Evolutionary conservation across 306 rosid species (phyloP).

Genomic region (Quercus bicolor): DNA sequence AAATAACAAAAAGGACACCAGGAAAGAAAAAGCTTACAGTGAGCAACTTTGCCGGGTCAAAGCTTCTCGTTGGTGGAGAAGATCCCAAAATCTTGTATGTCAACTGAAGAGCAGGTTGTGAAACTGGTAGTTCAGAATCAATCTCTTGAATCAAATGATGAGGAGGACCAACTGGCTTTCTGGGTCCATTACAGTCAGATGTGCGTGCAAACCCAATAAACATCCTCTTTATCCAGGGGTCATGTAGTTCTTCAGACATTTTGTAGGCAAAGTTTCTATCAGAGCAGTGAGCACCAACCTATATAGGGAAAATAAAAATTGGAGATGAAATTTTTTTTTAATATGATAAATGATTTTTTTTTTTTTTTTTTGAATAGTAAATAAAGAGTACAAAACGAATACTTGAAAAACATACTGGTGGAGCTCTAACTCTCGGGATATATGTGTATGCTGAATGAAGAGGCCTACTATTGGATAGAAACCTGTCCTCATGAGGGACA

Average conservation of each 20-base stretch:
- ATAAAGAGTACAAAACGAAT: neutral
- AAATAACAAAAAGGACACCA: constrained; percentile 5
- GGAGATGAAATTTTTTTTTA: neutral
- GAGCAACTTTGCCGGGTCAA: constrained; percentile 97
- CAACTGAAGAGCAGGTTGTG: constrained; percentile 82
- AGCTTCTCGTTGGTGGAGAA: constrained; percentile 87
- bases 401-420: constrained; percentile 68
- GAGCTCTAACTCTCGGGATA: constrained; percentile 88
- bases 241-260: constrained; percentile 76
- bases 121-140: constrained; percentile 72
- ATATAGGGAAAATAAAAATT: constrained; percentile 31
- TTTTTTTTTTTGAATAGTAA: neutral
- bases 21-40: constrained; percentile 53
- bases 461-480: constrained; percentile 68
- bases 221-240: constrained; percentile 88
- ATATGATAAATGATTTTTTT: neutral
- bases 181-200: constrained; percentile 84
- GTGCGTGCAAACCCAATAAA: constrained; percentile 93
- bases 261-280: constrained; percentile 78
- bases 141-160: constrained; percentile 89
- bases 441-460: constrained; percentile 82
- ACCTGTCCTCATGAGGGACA: constrained; percentile 64
- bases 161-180: constrained; percentile 61
- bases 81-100: constrained; percentile 89
- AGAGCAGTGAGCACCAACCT: constrained; percentile 79